Percentiles rank a stretch among this genome's conserved stretches.
These are phyloP conservation scores for Cyberlindnera veronae DNA, from an alignment of 805 yeast species.

Conservation along the genomic window DNA sequence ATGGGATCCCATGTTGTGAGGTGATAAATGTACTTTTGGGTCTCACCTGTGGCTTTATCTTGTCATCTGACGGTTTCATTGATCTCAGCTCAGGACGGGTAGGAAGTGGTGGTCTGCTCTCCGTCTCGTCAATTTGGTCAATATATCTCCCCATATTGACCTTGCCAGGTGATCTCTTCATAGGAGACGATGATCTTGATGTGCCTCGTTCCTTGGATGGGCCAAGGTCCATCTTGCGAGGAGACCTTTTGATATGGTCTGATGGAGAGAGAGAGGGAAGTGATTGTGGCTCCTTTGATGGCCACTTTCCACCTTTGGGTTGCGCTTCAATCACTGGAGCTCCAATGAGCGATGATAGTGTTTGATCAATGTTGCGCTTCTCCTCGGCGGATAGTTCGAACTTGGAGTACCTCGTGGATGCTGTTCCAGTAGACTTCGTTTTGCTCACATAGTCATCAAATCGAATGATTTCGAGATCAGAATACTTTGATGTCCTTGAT, in stretches of 20 bases:
- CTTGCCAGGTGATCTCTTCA: slow-evolving; percentile 23
- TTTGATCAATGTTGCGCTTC: slow-evolving; percentile 19
- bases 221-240: slow-evolving; percentile 7
- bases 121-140: not conserved
- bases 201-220: not conserved
- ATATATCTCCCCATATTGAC: slow-evolving; percentile 8
- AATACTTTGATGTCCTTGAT: slow-evolving; percentile 9
- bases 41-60: slow-evolving; percentile 4
- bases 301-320: slow-evolving; percentile 5
- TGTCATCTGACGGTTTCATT: not conserved
- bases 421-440: not conserved
- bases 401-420: slow-evolving; percentile 18
- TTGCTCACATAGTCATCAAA: slow-evolving; percentile 25
- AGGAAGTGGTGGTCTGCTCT: slow-evolving; percentile 6
- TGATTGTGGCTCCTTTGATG: slow-evolving; percentile 10
- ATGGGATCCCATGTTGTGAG: not conserved
- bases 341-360: slow-evolving; percentile 17
- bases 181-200: slow-evolving; percentile 8
- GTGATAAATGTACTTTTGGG: slow-evolving; percentile 6
- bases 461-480: slow-evolving; percentile 21
- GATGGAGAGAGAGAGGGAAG: slow-evolving; percentile 3
- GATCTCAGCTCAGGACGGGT: slow-evolving; percentile 6
- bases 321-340: not conserved
- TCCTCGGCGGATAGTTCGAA: slow-evolving; percentile 21
- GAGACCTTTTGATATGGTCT: slow-evolving; percentile 13